These are phyloP conservation scores for Colletotrichum echinochloae DNA, from an alignment of 2,329 filamentous ascomycete genomes.

Conservation along the genomic window DNA sequence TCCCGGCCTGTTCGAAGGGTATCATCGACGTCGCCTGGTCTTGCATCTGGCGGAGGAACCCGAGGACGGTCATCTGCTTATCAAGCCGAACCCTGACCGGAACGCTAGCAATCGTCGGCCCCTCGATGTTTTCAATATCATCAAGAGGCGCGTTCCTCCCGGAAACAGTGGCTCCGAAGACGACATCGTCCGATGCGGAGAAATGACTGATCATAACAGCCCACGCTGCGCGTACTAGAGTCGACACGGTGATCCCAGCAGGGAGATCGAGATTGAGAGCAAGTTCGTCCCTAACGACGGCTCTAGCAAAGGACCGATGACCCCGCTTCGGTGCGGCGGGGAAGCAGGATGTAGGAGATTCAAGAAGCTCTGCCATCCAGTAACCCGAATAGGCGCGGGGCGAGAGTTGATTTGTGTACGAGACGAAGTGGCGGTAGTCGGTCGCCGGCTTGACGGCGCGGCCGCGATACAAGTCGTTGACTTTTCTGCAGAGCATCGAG, in stretches of 20 bases:
- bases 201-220: constrained; percentile 52
- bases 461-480: constrained; percentile 9
- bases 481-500: constrained; percentile 14
- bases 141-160: constrained; percentile 46
- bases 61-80: constrained; percentile 1
- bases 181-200: constrained; percentile 45
- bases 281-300: constrained; percentile 16
- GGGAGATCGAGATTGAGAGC: neutral
- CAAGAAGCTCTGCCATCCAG: constrained; percentile 13
- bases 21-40: constrained; percentile 41
- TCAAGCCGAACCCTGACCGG: constrained; percentile 44
- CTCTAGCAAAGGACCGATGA: constrained; percentile 19
- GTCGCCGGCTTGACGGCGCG: neutral
- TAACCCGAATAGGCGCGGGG: neutral
- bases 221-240: constrained; percentile 46
- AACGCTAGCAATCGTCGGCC: constrained; percentile 49
- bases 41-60: constrained; percentile 39
- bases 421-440: constrained; percentile 27
- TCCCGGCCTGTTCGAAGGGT: constrained; percentile 44
- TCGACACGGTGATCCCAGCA: constrained; percentile 38
- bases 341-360: neutral
- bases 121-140: constrained; percentile 46
- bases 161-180: constrained; percentile 47
- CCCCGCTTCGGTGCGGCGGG: neutral
- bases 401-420: neutral